phyloP scores from a whole-genome alignment of 768 basidiomycete genomes.

The Mycena indigotica region DNA sequence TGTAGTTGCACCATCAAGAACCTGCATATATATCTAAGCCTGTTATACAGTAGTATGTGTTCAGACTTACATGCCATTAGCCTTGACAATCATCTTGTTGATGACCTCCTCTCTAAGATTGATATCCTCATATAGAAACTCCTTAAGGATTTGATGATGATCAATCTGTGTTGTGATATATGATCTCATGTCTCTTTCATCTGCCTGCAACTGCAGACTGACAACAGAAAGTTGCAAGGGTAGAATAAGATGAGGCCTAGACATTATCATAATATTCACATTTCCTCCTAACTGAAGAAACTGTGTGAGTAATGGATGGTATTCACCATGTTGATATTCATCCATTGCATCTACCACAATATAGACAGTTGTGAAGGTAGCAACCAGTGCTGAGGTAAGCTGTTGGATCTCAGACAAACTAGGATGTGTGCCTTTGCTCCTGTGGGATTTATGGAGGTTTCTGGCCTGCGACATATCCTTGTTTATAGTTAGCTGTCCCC shows the following conservation, averaged over 20 bases:
- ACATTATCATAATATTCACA: neutral
- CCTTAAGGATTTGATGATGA: neutral
- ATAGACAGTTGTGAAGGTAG: neutral
- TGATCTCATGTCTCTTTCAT: neutral
- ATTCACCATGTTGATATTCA: too few species aligned
- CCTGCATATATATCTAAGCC: neutral
- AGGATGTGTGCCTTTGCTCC: neutral
- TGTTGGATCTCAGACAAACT: neutral
- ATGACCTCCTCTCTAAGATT: neutral
- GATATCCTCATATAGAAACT: neutral
- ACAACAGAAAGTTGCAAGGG: neutral
- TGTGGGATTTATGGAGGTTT: neutral
- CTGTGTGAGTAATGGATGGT: neutral
- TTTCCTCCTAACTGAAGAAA: neutral
- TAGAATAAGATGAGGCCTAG: neutral
- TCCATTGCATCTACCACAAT: conserved; percentile 10
- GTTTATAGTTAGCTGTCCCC: conserved; percentile 4
- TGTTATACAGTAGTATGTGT: neutral
- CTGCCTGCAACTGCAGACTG: neutral
- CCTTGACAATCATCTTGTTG: too few species aligned
- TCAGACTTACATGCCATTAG: neutral
- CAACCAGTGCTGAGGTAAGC: neutral
- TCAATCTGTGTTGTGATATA: neutral
- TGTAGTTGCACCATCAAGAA: neutral
- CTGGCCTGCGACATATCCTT: neutral